phyloP scores from a whole-genome alignment of 2,329 filamentous ascomycete genomes.

The Verticillium isaacii region DNA sequence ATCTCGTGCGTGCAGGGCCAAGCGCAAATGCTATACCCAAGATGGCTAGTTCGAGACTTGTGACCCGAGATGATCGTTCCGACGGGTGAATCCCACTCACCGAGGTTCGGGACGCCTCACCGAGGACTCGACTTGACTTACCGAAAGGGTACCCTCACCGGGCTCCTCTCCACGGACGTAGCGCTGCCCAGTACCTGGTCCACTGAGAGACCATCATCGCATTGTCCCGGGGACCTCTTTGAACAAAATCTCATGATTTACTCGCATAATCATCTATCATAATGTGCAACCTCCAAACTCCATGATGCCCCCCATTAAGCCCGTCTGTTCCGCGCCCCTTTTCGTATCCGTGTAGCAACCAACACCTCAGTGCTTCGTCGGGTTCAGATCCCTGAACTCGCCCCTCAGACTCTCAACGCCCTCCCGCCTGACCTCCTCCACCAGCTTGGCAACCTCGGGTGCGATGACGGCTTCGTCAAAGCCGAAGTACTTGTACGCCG shows the following conservation, averaged over 20 bases:
- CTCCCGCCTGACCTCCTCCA: conserved; percentile 16
- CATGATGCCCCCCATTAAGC: neutral
- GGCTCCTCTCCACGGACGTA: no score
- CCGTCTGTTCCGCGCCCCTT: neutral
- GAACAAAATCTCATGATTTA: neutral
- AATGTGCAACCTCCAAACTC: neutral
- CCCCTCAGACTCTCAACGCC: conserved; percentile 16
- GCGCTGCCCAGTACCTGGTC: no score
- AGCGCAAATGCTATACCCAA: neutral
- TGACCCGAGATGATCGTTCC: neutral
- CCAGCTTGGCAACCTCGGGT: conserved; percentile 24
- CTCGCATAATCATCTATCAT: neutral
- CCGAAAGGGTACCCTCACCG: no score
- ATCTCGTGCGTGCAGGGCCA: neutral
- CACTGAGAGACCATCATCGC: no score
- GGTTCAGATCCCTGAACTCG: conserved; percentile 19
- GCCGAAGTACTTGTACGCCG: conserved; percentile 51
- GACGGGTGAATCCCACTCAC: neutral
- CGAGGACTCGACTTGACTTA: no score
- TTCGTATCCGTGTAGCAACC: neutral
- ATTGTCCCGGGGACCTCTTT: neutral
- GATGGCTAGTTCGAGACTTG: neutral
- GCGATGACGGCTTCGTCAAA: conserved; percentile 41
- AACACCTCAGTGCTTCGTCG: conserved; percentile 5
- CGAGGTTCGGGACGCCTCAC: neutral